These are phyloP conservation scores for Vanrija sp. DNA, from an alignment of 1,284 basidiomycete genomes.

Conservation along the genomic window DNA sequence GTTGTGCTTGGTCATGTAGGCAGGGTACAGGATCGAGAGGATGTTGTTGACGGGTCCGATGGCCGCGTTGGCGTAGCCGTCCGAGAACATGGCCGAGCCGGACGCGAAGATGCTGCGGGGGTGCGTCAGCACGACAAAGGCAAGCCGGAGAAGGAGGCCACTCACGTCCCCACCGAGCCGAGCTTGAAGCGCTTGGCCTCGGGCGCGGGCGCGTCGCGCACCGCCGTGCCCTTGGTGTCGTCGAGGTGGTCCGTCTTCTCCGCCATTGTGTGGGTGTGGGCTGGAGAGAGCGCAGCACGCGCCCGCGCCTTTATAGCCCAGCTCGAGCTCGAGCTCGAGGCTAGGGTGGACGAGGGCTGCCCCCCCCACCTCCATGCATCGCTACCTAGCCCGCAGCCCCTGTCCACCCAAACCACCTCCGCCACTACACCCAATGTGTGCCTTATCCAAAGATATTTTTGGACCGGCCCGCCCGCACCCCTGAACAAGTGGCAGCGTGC, in stretches of 20 bases:
- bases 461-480: too few relatives aligned
- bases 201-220: background rate
- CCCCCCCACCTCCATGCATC: too few relatives aligned
- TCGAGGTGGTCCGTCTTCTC: background rate
- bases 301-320: too few relatives aligned
- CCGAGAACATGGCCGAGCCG: conserved; percentile 80
- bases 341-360: too few relatives aligned
- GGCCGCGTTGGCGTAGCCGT: conserved; percentile 74
- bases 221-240: background rate
- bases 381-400: too few relatives aligned
- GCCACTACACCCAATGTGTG: too few relatives aligned
- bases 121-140: conserved; percentile 2
- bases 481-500: too few relatives aligned
- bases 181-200: background rate
- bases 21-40: conserved; percentile 62
- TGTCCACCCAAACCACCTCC: too few relatives aligned
- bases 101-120: conserved; percentile 1
- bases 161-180: conserved; percentile 2
- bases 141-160: background rate
- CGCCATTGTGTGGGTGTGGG: background rate
- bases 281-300: too few relatives aligned
- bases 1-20: conserved; percentile 53
- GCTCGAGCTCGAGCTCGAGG: too few relatives aligned
- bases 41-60: conserved; percentile 58
- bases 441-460: too few relatives aligned